These are phyloP conservation scores for Phaeotremella fagi DNA, from an alignment of 768 basidiomycete genomes.

Conservation along the genomic window DNA sequence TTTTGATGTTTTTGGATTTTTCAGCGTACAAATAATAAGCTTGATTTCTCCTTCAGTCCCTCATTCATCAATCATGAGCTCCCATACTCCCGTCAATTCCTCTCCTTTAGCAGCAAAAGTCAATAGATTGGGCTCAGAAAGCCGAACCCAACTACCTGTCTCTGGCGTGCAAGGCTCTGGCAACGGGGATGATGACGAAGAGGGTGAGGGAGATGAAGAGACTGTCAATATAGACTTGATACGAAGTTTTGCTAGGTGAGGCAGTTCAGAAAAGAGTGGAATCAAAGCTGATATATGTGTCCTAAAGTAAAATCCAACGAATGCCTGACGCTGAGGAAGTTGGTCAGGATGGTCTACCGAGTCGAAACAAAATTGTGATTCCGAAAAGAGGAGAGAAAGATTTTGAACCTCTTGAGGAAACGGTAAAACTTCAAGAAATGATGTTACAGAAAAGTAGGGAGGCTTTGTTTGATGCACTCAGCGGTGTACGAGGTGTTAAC, in stretches of 20 bases:
- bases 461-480: conserved; percentile 82
- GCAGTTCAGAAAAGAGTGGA: not conserved
- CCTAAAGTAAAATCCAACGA: conserved; percentile 37
- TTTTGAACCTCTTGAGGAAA: conserved; percentile 70
- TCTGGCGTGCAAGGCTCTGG: conserved; percentile 5
- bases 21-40: too few relatives aligned
- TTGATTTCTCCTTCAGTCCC: too few relatives aligned
- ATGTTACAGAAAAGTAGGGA: conserved; percentile 70
- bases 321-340: conserved; percentile 6
- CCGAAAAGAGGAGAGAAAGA: conserved; percentile 98
- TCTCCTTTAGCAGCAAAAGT: not conserved
- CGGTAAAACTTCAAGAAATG: conserved; percentile 60
- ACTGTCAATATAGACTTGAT: conserved; percentile 36
- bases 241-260: conserved; percentile 39
- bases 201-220: conserved; percentile 41
- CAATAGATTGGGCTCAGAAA: not conserved
- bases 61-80: too few relatives aligned
- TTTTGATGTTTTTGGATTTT: too few relatives aligned
- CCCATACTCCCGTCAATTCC: not conserved
- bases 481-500: conserved; percentile 66
- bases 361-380: conserved; percentile 55
- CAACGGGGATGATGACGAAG: conserved; percentile 35
- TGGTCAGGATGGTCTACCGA: conserved; percentile 1
- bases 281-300: not conserved
- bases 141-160: not conserved